A percentile compares a stretch with the other conserved stretches of the same genome.
phyloP scores from a whole-genome alignment of 441 rosid genomes.

The Croton setiger region DNA sequence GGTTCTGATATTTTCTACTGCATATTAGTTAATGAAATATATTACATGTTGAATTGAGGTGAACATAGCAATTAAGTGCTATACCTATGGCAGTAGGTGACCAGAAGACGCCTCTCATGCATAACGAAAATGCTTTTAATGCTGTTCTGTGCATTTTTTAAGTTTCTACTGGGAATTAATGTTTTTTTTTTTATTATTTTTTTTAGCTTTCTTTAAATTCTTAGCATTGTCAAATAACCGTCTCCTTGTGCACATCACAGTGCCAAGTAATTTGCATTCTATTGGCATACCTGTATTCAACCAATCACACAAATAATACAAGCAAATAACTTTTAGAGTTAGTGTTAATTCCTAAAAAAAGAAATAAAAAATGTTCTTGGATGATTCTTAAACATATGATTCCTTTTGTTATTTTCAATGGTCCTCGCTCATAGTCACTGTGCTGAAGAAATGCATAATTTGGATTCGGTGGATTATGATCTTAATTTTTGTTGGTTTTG shows the following conservation, averaged over 20 bases:
- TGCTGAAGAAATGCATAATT: neutral
- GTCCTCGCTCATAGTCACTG: neutral
- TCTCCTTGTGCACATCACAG: neutral
- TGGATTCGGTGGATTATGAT: neutral
- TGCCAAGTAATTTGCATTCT: neutral
- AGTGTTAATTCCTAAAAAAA: neutral
- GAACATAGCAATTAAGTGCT: neutral
- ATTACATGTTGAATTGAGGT: neutral
- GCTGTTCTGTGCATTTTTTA: neutral
- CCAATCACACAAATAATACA: neutral
- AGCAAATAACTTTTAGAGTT: neutral
- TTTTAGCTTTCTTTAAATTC: neutral
- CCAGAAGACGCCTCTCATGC: neutral
- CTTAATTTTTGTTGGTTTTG: neutral
- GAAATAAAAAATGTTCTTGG: neutral
- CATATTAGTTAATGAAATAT: neutral
- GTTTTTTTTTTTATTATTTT: too few species aligned
- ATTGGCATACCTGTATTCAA: too few species aligned
- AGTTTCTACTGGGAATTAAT: too few species aligned
- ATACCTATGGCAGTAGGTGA: neutral
- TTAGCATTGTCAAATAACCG: neutral
- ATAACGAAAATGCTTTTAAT: neutral
- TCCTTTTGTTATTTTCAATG: neutral
- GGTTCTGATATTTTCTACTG: slow-evolving; percentile 30
- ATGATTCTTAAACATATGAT: neutral